Evolutionary conservation across 495 filamentous ascomycete species (phyloP).

Genomic region (Trichoderma gamsii): DNA sequence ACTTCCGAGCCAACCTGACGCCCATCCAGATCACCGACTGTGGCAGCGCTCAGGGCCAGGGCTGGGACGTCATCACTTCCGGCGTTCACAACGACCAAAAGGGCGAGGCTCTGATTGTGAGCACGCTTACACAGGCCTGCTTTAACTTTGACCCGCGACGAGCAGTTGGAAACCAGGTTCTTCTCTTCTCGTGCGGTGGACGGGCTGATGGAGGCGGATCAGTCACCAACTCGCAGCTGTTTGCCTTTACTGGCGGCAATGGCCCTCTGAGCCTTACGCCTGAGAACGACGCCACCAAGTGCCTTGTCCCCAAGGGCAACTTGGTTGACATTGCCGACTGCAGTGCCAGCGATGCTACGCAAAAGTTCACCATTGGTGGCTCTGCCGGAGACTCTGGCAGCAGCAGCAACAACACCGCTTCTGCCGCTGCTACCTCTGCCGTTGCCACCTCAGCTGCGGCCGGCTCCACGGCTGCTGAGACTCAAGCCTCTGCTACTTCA

Average conservation of each 20-base stretch:
- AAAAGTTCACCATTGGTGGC: conserved; percentile 43
- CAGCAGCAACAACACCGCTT: conserved; percentile 14
- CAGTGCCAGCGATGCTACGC: conserved; percentile 33
- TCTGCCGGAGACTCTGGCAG: conserved; percentile 18
- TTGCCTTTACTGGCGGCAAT: conserved; percentile 36
- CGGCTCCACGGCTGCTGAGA: not conserved
- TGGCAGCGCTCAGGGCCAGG: conserved; percentile 42
- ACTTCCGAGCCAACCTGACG: conserved; percentile 53
- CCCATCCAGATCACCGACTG: conserved; percentile 46
- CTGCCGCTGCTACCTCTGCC: conserved; percentile 16
- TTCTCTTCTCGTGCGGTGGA: conserved; percentile 51
- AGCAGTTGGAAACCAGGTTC: conserved; percentile 39
- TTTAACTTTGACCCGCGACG: conserved; percentile 49
- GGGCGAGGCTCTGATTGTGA: conserved; percentile 45
- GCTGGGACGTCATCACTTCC: conserved; percentile 49
- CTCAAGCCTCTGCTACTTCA: not conserved
- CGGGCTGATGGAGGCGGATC: conserved; percentile 48
- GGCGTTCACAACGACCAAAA: conserved; percentile 44
- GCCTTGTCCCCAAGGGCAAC: conserved; percentile 41
- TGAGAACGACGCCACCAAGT: conserved; percentile 37
- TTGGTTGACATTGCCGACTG: conserved; percentile 41
- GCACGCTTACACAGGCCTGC: conserved; percentile 50
- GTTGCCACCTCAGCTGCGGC: conserved; percentile 15
- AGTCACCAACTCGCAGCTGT: conserved; percentile 46
- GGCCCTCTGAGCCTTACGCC: conserved; percentile 40